These are phyloP conservation scores for Pyrus communis DNA, from an alignment of 306 rosid species.

Conservation along the genomic window DNA sequence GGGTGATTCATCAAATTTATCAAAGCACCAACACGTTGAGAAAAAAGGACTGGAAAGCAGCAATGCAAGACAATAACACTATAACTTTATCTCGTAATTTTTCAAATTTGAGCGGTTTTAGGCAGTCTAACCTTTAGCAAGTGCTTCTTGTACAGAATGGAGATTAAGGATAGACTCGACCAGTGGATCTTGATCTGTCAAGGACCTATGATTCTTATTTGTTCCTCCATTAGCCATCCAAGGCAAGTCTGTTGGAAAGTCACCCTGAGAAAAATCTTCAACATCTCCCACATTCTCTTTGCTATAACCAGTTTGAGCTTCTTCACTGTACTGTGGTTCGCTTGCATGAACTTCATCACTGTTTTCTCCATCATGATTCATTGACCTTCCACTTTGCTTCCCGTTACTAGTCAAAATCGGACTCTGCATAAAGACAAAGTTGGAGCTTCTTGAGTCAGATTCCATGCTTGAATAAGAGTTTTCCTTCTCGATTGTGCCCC, in stretches of 20 bases:
- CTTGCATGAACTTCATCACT: conserved; percentile 48
- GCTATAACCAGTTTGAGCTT: conserved; percentile 43
- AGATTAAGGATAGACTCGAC: conserved; percentile 52
- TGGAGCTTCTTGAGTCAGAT: conserved; percentile 91
- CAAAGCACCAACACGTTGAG: neutral
- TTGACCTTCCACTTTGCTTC: conserved; percentile 42
- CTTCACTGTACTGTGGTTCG: conserved; percentile 43
- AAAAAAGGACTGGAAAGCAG: neutral
- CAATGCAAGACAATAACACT: neutral
- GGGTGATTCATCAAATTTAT: neutral
- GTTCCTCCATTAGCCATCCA: conserved; percentile 46
- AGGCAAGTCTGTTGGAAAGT: conserved; percentile 36
- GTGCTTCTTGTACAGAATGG: conserved; percentile 72
- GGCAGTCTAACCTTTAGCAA: conserved; percentile 60
- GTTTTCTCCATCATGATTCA: conserved; percentile 41
- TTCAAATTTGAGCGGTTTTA: neutral
- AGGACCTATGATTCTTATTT: conserved; percentile 39
- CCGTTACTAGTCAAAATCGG: conserved; percentile 45
- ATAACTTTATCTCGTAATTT: neutral
- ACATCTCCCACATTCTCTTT: conserved; percentile 42
- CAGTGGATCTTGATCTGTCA: conserved; percentile 52
- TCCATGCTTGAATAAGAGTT: conserved; percentile 76
- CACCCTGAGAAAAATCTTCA: conserved; percentile 45
- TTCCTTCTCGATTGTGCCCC: conserved; percentile 54
- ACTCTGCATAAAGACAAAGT: conserved; percentile 44